These are phyloP conservation scores for Clonostachys sp. DNA, from an alignment of 2,329 filamentous ascomycete species.

Conservation along the genomic window DNA sequence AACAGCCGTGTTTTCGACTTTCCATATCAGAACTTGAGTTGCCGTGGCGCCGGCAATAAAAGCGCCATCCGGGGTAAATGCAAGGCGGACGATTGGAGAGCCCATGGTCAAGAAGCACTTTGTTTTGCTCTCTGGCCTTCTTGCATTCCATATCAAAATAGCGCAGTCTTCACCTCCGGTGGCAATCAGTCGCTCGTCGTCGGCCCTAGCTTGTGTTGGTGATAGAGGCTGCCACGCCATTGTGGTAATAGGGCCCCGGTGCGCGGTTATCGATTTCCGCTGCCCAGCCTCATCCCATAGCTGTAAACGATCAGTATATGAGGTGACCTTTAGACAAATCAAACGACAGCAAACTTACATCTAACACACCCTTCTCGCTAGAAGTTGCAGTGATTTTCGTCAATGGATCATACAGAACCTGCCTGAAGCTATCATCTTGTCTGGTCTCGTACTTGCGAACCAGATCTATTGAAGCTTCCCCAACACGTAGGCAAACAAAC, in stretches of 20 bases:
- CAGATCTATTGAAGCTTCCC: conserved; percentile 38
- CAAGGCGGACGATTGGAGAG: conserved; percentile 50
- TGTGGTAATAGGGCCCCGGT: conserved; percentile 52
- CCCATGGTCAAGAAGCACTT: conserved; percentile 59
- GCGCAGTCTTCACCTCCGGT: conserved; percentile 59
- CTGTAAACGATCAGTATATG: conserved; percentile 17
- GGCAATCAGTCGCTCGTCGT: conserved; percentile 53
- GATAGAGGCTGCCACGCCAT: conserved; percentile 56
- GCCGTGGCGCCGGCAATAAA: conserved; percentile 59
- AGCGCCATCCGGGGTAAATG: conserved; percentile 59
- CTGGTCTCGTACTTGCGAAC: conserved; percentile 46
- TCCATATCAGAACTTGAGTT: conserved; percentile 59
- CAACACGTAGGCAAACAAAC: conserved; percentile 42
- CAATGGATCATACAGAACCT: conserved; percentile 50
- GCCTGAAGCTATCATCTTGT: conserved; percentile 47
- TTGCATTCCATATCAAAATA: conserved; percentile 59
- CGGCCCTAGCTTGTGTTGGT: conserved; percentile 21
- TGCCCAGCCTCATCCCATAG: conserved; percentile 52
- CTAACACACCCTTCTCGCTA: conserved; percentile 54
- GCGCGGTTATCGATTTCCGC: conserved; percentile 51
- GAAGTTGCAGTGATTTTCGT: conserved; percentile 53
- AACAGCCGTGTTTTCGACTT: conserved; percentile 52
- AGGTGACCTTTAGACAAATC: not conserved
- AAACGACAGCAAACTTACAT: conserved; percentile 40
- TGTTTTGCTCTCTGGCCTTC: conserved; percentile 47